Base-by-base conservation (phyloP, 2,329 filamentous ascomycete genomes). In the Cadophora sp. region DNA sequence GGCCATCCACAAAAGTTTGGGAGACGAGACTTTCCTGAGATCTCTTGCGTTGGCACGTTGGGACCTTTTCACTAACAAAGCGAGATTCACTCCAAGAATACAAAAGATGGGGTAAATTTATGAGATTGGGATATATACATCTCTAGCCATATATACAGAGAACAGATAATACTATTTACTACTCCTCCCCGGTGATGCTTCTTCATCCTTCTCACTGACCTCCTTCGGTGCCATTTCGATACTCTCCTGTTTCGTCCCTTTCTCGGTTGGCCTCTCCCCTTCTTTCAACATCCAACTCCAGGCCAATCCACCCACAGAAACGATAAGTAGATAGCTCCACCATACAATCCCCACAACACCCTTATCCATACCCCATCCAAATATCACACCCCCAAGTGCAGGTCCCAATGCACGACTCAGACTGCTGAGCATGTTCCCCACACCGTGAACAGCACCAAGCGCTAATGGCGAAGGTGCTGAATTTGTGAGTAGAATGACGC, bases 401-500 rank as follows among this genome's bases (percentile, higher is more conserved):
- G 85, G 84, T 0, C 84, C 85, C 11, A 86, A 78, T 0, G 85
- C 85, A 5, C 84, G 80, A 69, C 73, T 73, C 24, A 85, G 83
- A 2, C 80, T 81, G 0, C 81, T 83, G 5, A 84, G 83, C 53
- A 86, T 82, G 66, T 83, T 85, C 69, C 83, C 85, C 0, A 85
- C 74, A 6, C 84, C 84, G 68, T 86, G 86, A 5, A 89, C 82
- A 0, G 85, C 85, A 0, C 86, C 86, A 14, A 89, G 77, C 1
- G 86, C 85, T 51, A 81, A 83, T 0, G 85, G 85, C 67, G 86
- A 82, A 1, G 86, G 86, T 27, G 84, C 86, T 72, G 85, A 85
- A 74, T 89, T 88, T 68, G 87, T 89, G 53, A 89, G 79, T 9
- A 89, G 77, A 66, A 89, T 87, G 43, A 87, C 86, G 74, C 84